phyloP scores from a whole-genome alignment of 495 filamentous ascomycete genomes.

The Pseudotulostoma volvatum region DNA sequence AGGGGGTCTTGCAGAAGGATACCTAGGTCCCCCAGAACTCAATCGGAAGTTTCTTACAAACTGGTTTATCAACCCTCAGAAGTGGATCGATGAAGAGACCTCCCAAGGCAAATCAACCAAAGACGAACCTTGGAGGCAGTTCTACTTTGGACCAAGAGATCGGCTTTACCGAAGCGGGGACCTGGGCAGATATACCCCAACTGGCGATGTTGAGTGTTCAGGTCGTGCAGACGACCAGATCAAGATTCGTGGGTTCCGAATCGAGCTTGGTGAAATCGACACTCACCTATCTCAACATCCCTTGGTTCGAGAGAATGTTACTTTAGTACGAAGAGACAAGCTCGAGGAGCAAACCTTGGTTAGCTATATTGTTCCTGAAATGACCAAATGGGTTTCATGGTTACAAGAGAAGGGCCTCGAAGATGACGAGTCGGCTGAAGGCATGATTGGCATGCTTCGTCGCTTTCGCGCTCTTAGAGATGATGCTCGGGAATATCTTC shows the following conservation, averaged over 20 bases:
- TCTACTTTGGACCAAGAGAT: conserved; percentile 73
- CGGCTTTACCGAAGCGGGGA: conserved; percentile 75
- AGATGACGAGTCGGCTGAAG: conserved; percentile 31
- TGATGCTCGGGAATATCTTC: conserved; percentile 59
- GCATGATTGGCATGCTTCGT: conserved; percentile 44
- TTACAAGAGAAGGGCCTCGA: conserved; percentile 36
- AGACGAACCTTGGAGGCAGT: conserved; percentile 51
- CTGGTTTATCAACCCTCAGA: conserved; percentile 68
- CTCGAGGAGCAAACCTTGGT: conserved; percentile 82
- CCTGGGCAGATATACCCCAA: conserved; percentile 55
- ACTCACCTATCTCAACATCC: conserved; percentile 64
- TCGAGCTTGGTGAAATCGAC: conserved; percentile 91
- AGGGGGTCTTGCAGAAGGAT: conserved; percentile 78
- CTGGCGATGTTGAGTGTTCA: conserved; percentile 58
- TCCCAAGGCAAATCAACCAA: conserved; percentile 22
- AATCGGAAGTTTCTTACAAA: conserved; percentile 77
- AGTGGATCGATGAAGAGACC: conserved; percentile 49
- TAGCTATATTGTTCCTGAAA: conserved; percentile 79
- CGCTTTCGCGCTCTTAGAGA: conserved; percentile 51
- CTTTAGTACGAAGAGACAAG: conserved; percentile 70
- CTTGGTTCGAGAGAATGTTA: conserved; percentile 73
- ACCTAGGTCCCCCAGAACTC: conserved; percentile 47
- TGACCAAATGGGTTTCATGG: conserved; percentile 54
- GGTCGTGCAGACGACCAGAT: conserved; percentile 82
- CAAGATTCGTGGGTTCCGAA: conserved; percentile 90